A percentile compares a stretch with the other conserved stretches of the same genome.
Evolutionary conservation across 345 rosid genomes (phyloP).

Genomic region (Boechera stricta): DNA sequence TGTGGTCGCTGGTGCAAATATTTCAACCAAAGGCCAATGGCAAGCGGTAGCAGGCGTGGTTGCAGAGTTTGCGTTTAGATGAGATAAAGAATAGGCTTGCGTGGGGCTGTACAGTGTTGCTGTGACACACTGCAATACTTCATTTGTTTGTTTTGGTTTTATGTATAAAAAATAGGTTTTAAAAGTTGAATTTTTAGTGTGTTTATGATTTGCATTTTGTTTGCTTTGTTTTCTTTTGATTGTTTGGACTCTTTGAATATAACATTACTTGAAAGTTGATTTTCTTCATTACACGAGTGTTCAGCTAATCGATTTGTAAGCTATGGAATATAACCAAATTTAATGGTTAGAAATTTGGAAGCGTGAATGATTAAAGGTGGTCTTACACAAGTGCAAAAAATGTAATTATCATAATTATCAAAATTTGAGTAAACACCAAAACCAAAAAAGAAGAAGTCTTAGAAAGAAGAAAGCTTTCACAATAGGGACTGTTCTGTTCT

Average conservation of each 20-base stretch:
- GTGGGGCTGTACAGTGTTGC: constrained; percentile 37
- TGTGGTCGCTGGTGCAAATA: constrained; percentile 92
- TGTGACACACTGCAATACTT: constrained; percentile 31
- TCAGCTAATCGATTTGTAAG: neutral
- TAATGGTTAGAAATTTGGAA: neutral
- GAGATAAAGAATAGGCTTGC: constrained; percentile 18
- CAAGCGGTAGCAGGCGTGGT: constrained; percentile 38
- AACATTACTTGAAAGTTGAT: neutral
- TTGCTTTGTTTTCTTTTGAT: constrained; percentile 6
- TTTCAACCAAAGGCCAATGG: constrained; percentile 69
- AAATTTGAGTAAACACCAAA: neutral
- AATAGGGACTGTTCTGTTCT: neutral
- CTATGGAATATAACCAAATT: neutral
- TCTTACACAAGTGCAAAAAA: neutral
- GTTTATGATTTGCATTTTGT: neutral
- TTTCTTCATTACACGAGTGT: neutral
- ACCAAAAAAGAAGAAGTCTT: neutral
- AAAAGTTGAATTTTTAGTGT: constrained; percentile 30
- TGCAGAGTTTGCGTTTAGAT: constrained; percentile 14
- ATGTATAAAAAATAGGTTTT: neutral
- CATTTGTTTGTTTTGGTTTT: constrained; percentile 21
- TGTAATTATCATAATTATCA: neutral
- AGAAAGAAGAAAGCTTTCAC: neutral
- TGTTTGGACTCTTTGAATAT: constrained; percentile 6
- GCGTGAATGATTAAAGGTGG: neutral